These are phyloP conservation scores for Trichomonas tenax DNA, from an alignment of 208 protist species.

Conservation along the genomic window DNA sequence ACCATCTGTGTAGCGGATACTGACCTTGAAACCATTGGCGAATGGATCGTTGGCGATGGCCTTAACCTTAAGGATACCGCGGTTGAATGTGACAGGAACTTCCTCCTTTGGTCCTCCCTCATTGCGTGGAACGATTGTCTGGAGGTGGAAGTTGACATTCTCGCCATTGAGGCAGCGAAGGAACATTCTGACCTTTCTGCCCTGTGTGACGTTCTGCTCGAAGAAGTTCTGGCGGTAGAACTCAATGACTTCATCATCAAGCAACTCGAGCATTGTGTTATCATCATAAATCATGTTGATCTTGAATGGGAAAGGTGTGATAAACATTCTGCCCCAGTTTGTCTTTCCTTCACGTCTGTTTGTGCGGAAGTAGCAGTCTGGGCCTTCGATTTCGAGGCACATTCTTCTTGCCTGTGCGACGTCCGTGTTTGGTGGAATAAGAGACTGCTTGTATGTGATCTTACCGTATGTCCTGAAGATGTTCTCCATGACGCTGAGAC, in stretches of 20 bases:
- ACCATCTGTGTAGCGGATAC: background rate
- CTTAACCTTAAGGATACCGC: background rate
- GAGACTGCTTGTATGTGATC: background rate
- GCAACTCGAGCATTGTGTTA: background rate
- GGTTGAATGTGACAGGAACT: background rate
- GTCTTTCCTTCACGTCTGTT: background rate
- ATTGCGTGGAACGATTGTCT: background rate
- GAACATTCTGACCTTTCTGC: background rate
- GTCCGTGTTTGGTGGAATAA: background rate
- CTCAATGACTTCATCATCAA: background rate
- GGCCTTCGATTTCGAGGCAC: background rate
- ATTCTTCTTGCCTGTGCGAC: background rate
- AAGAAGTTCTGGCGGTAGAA: background rate
- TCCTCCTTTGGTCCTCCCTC: background rate
- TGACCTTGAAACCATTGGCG: background rate
- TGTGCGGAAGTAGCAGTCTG: background rate
- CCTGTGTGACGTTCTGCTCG: background rate
- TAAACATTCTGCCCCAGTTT: constrained; percentile 5
- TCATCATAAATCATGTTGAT: background rate
- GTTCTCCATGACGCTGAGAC: background rate
- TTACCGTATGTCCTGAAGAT: background rate
- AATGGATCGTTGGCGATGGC: background rate
- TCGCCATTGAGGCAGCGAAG: background rate
- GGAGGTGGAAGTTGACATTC: background rate
- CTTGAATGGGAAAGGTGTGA: background rate